phyloP scores from a whole-genome alignment of 2,329 filamentous ascomycete genomes.

The Triangularia verruculosa region DNA sequence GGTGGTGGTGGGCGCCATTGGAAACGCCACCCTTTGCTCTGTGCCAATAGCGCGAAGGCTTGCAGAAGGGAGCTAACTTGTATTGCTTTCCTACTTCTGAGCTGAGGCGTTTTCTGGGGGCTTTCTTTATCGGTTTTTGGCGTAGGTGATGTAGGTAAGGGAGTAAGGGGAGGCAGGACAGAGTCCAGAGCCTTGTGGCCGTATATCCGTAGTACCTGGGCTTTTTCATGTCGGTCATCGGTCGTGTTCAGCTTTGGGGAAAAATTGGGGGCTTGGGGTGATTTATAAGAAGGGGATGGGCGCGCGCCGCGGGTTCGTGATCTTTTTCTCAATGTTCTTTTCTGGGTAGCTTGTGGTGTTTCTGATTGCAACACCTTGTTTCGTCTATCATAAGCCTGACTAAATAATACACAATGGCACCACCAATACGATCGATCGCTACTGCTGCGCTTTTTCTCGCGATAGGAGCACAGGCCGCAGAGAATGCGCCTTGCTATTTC shows the following conservation, averaged over 20 bases:
- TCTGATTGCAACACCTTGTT: background rate
- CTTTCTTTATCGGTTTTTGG: background rate
- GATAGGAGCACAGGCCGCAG: background rate
- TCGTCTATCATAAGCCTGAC: background rate
- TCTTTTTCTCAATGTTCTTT: background rate
- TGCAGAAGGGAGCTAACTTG: background rate
- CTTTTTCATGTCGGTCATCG: background rate
- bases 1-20: background rate
- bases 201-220: background rate
- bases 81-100: background rate
- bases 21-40: background rate
- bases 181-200: background rate
- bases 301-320: too few species aligned
- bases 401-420: background rate
- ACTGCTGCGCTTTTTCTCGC: background rate
- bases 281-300: too few species aligned
- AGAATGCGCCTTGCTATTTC: constrained; percentile 28
- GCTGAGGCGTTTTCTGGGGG: background rate
- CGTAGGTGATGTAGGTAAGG: background rate
- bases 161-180: background rate
- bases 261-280: too few species aligned
- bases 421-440: background rate
- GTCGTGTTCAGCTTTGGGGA: background rate
- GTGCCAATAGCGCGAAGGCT: background rate
- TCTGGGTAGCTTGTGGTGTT: background rate